Conservation (phyloP, 345 rosid genomes). For the Citrus mangshanensis region DNA sequence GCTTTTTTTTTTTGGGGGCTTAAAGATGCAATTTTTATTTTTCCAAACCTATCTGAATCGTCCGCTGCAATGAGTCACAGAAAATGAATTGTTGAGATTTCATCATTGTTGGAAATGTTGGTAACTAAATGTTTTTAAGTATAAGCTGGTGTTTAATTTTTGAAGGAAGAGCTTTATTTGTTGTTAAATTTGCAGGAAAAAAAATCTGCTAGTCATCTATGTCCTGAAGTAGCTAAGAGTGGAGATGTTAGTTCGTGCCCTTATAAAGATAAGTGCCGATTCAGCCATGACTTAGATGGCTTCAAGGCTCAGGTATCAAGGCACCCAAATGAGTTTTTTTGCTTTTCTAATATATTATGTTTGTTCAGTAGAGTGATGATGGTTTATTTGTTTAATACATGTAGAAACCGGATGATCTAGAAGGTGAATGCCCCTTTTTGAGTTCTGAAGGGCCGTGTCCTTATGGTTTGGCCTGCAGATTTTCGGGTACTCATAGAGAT, state of each 20-base stretch:
- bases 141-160: neutral
- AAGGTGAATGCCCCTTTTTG: conserved; percentile 82
- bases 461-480: conserved; percentile 84
- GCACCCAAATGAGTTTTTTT: neutral
- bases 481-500: conserved; percentile 58
- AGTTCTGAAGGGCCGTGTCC: conserved; percentile 51
- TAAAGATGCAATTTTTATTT: neutral
- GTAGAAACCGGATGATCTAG: conserved; percentile 89
- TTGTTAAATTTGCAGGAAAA: conserved; percentile 35
- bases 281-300: conserved; percentile 78
- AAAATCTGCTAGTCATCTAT: conserved; percentile 57
- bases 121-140: neutral
- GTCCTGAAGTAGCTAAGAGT: conserved; percentile 68
- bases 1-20: neutral
- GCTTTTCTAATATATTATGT: neutral
- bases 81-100: neutral
- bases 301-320: conserved; percentile 66
- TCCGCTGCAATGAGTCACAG: neutral
- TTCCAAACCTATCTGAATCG: neutral
- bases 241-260: conserved; percentile 62
- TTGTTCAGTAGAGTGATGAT: neutral
- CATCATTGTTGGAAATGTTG: neutral
- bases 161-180: neutral
- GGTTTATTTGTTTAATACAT: conserved; percentile 14
- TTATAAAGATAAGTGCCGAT: conserved; percentile 67